Conservation (phyloP, 768 basidiomycete species). For the Lentinus tigrinus region DNA sequence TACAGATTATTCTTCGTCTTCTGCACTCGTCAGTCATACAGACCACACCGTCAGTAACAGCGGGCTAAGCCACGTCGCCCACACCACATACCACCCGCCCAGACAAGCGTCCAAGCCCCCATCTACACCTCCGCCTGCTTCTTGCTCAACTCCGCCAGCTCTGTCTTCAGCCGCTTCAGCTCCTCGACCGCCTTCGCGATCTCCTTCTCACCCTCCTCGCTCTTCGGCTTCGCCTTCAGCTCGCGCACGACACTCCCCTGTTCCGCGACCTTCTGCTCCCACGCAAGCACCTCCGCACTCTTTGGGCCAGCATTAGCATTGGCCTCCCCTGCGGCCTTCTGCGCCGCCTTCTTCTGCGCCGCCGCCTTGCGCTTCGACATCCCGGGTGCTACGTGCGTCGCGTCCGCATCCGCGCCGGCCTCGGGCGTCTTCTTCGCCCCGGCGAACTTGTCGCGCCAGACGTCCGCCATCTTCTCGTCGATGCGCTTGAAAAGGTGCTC, state of each 20-base stretch:
- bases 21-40: not conserved
- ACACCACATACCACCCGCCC: too few relatives aligned
- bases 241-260: constrained; percentile 75
- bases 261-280: constrained; percentile 72
- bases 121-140: too few relatives aligned
- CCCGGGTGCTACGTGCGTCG: constrained; percentile 43
- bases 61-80: not conserved
- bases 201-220: constrained; percentile 58
- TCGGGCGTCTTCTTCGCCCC: constrained; percentile 46
- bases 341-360: constrained; percentile 44
- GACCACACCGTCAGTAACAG: too few relatives aligned
- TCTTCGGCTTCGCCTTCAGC: constrained; percentile 67
- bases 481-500: constrained; percentile 93
- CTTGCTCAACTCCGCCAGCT: constrained; percentile 39
- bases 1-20: not conserved
- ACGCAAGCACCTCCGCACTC: constrained; percentile 65
- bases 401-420: constrained; percentile 39
- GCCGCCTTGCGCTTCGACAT: constrained; percentile 55
- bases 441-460: constrained; percentile 78
- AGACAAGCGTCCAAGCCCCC: too few relatives aligned
- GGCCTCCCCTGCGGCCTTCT: constrained; percentile 32
- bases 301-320: constrained; percentile 52
- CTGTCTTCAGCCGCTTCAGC: constrained; percentile 65
- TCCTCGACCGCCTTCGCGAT: constrained; percentile 59
- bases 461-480: constrained; percentile 84